These are phyloP conservation scores for Emmonsiellopsis sp. DNA, from an alignment of 2,329 filamentous ascomycete genomes.

Conservation along the genomic window DNA sequence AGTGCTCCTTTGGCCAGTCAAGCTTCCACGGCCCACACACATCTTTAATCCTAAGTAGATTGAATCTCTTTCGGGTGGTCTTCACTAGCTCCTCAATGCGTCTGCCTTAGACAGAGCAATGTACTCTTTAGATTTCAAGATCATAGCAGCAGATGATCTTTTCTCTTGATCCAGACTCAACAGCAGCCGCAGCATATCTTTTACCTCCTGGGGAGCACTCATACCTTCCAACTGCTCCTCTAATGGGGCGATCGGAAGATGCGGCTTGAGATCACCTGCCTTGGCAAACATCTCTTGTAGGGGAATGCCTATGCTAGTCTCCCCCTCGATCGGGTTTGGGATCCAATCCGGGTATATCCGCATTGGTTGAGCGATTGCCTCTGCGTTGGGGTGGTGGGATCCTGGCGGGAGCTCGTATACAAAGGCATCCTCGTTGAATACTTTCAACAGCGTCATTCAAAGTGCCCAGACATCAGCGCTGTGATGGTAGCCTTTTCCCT, in stretches of 20 bases:
- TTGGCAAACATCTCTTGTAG: not conserved
- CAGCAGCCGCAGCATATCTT: not conserved
- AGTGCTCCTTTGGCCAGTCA: not conserved
- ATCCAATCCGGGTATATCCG: not conserved
- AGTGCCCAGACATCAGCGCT: not conserved
- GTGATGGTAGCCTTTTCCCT: not conserved
- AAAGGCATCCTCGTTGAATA: not conserved
- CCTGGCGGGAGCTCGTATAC: not conserved
- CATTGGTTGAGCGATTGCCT: not conserved
- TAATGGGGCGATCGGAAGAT: not conserved
- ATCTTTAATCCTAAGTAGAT: not conserved
- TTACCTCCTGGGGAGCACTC: not conserved
- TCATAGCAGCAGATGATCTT: not conserved
- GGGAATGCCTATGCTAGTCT: not conserved
- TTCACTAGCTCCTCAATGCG: not conserved
- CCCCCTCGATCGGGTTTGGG: not conserved
- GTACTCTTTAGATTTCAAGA: not conserved
- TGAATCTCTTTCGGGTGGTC: not conserved
- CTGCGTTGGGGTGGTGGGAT: not conserved
- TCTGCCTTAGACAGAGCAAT: not conserved
- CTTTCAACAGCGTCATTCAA: not conserved
- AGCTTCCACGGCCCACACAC: not conserved
- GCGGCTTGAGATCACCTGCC: not conserved
- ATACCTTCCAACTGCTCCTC: not conserved
- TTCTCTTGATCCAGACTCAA: not conserved